Evolutionary conservation across 805 yeast species (phyloP).

Genomic region (Saccharomyces eubayanus): DNA sequence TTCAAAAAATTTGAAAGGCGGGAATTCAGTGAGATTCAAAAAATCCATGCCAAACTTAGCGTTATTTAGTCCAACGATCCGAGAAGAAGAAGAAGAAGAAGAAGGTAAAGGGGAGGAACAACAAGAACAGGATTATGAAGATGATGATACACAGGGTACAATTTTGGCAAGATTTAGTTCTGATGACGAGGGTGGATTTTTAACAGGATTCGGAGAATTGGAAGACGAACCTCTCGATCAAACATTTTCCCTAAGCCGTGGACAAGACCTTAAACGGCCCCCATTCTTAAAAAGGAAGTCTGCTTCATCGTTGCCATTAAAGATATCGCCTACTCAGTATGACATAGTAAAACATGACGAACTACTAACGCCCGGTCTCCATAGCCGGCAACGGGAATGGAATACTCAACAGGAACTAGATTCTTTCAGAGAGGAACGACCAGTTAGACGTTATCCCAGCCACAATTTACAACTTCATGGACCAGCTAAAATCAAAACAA

Average conservation of each 20-base stretch:
- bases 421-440: constrained; percentile 17
- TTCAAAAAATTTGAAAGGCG: constrained; percentile 18
- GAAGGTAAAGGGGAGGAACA: constrained; percentile 3
- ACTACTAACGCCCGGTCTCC: constrained; percentile 24
- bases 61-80: constrained; percentile 9
- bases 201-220: neutral
- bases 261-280: constrained; percentile 22
- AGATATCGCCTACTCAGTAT: constrained; percentile 22
- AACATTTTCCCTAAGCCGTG: constrained; percentile 18
- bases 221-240: constrained; percentile 12
- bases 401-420: constrained; percentile 13
- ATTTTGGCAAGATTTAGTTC: neutral
- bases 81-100: constrained; percentile 12
- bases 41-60: constrained; percentile 24
- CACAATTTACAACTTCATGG: constrained; percentile 1
- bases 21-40: constrained; percentile 17
- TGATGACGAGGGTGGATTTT: neutral
- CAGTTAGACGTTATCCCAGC: neutral
- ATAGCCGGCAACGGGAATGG: constrained; percentile 19
- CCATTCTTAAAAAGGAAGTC: constrained; percentile 18
- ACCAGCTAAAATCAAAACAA: constrained; percentile 19
- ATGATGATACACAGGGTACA: neutral
- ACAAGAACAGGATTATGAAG: neutral
- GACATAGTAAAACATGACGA: constrained; percentile 21
- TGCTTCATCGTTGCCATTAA: constrained; percentile 10